Base-by-base conservation (phyloP, 495 filamentous ascomycete species). In the Aspergillus ostianus region DNA sequence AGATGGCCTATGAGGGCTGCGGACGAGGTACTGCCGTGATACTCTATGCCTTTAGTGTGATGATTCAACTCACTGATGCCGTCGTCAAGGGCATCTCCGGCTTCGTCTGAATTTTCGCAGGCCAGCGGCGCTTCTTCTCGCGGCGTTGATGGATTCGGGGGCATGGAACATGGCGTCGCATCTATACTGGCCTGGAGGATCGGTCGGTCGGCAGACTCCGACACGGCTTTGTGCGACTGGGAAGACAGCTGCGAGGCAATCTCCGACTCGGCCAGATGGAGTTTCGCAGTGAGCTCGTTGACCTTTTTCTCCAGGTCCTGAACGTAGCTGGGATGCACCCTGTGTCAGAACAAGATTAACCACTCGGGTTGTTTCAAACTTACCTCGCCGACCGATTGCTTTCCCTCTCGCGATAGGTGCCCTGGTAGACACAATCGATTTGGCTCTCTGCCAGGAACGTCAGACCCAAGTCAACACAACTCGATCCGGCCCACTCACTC, bases 21-120 rank as follows among this genome's bases (percentile, higher is more conserved):
- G 8, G 72, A 72, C 4, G 73, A 77, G 3, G 73, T 77, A 53
- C 72, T 76, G 0, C 75, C 72, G 47, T 76, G 73, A 50, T 74
- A 76, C 54, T 77, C 73, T 48, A 75, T 73, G 51, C 65, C 70
- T 32, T 77, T 75, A 0, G 72, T 77, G 47, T 77, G 75, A 32
- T 71, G 71, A 46, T 76, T 77, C 17, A 73, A 54, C 55, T 77
- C 73, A 18, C 60, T 70, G 26, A 76, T 72, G 53, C 75, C 72
- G 17, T 72, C 66, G 17, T 70, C 69, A 6, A 64, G 63, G 27
- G 62, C 64, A 8, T 75, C 72, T 10, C 60, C 60, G 0, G 67
- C 68, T 41, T 70, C 70, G 23, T 72, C 70, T 3, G 55, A 63
- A 12, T 47, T 21, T 4, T 72, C 64, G 23, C 36, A 54, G n/a